A percentile compares a stretch with the other conserved stretches of the same genome.
phyloP scores from a whole-genome alignment of 257 asterid species.

The Ehretia macrophylla region DNA sequence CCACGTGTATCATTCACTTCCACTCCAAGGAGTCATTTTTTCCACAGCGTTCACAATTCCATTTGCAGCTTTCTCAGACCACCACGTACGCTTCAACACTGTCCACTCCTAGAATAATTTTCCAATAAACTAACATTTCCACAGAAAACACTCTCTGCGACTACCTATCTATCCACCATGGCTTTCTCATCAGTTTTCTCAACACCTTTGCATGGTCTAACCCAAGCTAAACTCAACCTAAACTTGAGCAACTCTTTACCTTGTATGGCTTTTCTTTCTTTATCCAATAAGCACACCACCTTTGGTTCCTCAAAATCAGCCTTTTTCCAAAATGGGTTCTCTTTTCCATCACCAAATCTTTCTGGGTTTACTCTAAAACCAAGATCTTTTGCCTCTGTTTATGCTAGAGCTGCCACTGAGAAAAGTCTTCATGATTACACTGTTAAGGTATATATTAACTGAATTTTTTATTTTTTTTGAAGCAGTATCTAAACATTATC shows the following conservation, averaged over 20 bases:
- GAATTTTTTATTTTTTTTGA: background rate
- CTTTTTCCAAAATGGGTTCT: conserved; percentile 48
- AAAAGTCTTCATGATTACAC: conserved; percentile 70
- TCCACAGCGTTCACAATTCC: background rate
- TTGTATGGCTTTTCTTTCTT: conserved; percentile 26
- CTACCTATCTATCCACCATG: conserved; percentile 25
- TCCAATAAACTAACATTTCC: background rate
- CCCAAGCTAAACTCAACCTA: conserved; percentile 28
- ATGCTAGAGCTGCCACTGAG: conserved; percentile 82
- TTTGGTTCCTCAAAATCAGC: conserved; percentile 51
- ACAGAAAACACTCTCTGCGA: background rate
- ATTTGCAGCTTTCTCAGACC: background rate
- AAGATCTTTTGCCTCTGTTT: conserved; percentile 41
- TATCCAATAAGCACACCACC: conserved; percentile 11
- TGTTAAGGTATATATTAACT: conserved; percentile 52
- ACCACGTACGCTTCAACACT: background rate
- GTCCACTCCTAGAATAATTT: background rate
- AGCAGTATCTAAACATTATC: no score
- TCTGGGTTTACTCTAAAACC: conserved; percentile 41
- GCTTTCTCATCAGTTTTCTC: conserved; percentile 55
- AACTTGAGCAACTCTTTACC: conserved; percentile 25
- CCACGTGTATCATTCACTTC: conserved; percentile 12
- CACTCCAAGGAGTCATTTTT: conserved; percentile 2
- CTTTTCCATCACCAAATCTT: conserved; percentile 34
- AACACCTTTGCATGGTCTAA: conserved; percentile 31